Evolutionary conservation across 352 stramenopile genomes (phyloP).

Genomic region (Discostella stelligera): DNA sequence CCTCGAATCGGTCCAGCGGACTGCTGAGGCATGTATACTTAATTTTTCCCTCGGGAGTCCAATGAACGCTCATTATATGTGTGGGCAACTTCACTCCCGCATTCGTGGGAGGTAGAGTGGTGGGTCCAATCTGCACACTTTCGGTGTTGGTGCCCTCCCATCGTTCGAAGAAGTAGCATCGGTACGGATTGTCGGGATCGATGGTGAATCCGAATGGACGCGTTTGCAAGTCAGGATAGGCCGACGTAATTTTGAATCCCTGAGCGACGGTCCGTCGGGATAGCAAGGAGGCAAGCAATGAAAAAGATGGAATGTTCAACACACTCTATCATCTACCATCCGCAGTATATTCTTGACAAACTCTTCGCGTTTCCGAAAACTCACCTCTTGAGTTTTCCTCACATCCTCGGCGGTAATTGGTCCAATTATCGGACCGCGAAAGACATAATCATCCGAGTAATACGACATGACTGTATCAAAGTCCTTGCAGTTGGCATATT

Average conservation of each 20-base stretch:
- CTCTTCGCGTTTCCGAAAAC: too few species aligned
- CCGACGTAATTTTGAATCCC: too few species aligned
- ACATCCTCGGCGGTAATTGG: slow-evolving; percentile 44
- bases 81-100: slow-evolving; percentile 23
- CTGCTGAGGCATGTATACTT: slow-evolving; percentile 16
- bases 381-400: slow-evolving; percentile 21
- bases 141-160: slow-evolving; percentile 36
- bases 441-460: slow-evolving; percentile 41
- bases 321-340: too few species aligned
- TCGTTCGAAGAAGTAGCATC: slow-evolving; percentile 50
- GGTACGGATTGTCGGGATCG: slow-evolving; percentile 55
- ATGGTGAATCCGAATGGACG: slow-evolving; percentile 48
- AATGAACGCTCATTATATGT: slow-evolving; percentile 32
- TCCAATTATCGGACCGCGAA: slow-evolving; percentile 45
- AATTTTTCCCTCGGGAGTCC: slow-evolving; percentile 42
- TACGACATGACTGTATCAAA: slow-evolving; percentile 14
- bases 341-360: too few species aligned
- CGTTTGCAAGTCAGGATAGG: slow-evolving; percentile 37
- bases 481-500: slow-evolving; percentile 24
- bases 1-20: slow-evolving; percentile 39
- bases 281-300: too few species aligned
- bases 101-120: slow-evolving; percentile 20
- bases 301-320: too few species aligned
- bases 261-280: too few species aligned
- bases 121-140: slow-evolving; percentile 17